These are phyloP conservation scores for Excoecaria agallocha DNA, from an alignment of 345 rosid genomes.

Conservation along the genomic window DNA sequence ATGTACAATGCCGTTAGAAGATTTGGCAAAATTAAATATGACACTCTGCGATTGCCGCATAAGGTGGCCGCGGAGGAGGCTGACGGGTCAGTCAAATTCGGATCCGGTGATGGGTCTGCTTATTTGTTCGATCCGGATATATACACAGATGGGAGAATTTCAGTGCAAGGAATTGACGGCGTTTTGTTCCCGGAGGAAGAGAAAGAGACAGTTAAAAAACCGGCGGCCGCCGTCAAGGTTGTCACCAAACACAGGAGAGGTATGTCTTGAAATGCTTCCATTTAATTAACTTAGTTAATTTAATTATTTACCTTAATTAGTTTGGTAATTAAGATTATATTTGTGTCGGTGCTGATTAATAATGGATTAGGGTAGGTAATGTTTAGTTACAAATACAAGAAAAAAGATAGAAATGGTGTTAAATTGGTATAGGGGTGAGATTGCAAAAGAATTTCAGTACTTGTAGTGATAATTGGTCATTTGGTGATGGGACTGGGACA, in stretches of 20 bases:
- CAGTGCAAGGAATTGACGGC: conserved; percentile 93
- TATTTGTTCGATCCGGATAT: conserved; percentile 73
- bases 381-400: no score
- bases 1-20: conserved; percentile 94
- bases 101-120: conserved; percentile 47
- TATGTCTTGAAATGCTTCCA: conserved; percentile 21
- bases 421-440: neutral
- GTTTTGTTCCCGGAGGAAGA: conserved; percentile 78
- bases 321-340: no score
- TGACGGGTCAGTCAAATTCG: conserved; percentile 62
- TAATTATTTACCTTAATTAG: no score
- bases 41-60: conserved; percentile 81
- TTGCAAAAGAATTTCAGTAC: neutral
- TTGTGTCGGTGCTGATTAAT: neutral
- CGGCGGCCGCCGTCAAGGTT: conserved; percentile 49
- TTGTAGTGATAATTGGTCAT: neutral
- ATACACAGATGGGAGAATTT: conserved; percentile 87
- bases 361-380: no score
- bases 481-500: conserved; percentile 16
- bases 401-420: neutral
- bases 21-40: conserved; percentile 84
- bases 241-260: conserved; percentile 85
- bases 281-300: neutral
- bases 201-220: conserved; percentile 25
- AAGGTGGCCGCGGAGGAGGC: conserved; percentile 71